These are phyloP conservation scores for Massarina eburnea DNA, from an alignment of 2,329 filamentous ascomycete genomes.

Conservation along the genomic window DNA sequence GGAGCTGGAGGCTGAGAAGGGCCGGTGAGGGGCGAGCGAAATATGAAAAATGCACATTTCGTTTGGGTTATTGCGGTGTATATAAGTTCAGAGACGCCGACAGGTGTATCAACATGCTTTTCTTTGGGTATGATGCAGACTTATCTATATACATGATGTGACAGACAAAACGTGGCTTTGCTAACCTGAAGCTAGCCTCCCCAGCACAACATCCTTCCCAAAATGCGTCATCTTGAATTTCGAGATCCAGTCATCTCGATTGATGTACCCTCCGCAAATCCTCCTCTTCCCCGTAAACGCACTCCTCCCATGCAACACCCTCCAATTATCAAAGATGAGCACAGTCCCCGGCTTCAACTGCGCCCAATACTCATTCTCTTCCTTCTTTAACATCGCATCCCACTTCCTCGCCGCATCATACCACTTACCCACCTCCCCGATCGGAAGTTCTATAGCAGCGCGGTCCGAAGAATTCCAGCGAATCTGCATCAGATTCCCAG, in stretches of 20 bases:
- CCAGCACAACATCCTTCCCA: constrained; percentile 19
- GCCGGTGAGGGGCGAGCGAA: constrained; percentile 9
- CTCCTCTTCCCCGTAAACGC: constrained; percentile 81
- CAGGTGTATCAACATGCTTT: constrained; percentile 34
- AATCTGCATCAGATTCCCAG: constrained; percentile 60
- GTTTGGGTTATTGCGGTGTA: constrained; percentile 25
- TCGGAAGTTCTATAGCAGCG: constrained; percentile 63
- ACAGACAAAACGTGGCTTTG: neutral
- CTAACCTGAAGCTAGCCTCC: constrained; percentile 13
- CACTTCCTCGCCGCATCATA: constrained; percentile 79
- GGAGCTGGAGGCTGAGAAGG: constrained; percentile 79
- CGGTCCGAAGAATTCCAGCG: constrained; percentile 95
- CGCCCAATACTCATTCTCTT: constrained; percentile 72
- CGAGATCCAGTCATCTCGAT: constrained; percentile 26
- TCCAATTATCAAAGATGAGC: constrained; percentile 96
- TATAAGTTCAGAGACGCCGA: constrained; percentile 25
- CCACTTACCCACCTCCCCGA: constrained; percentile 62
- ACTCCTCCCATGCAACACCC: constrained; percentile 83
- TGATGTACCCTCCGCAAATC: constrained; percentile 80
- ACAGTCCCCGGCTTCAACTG: constrained; percentile 78
- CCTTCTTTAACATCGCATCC: constrained; percentile 66
- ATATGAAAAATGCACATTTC: constrained; percentile 16
- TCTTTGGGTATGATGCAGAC: neutral
- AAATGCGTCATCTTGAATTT: constrained; percentile 21
- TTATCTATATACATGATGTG: neutral